Conservation (phyloP, 306 rosid genomes). For the barrel medic (Medicago truncatula) region DNA sequence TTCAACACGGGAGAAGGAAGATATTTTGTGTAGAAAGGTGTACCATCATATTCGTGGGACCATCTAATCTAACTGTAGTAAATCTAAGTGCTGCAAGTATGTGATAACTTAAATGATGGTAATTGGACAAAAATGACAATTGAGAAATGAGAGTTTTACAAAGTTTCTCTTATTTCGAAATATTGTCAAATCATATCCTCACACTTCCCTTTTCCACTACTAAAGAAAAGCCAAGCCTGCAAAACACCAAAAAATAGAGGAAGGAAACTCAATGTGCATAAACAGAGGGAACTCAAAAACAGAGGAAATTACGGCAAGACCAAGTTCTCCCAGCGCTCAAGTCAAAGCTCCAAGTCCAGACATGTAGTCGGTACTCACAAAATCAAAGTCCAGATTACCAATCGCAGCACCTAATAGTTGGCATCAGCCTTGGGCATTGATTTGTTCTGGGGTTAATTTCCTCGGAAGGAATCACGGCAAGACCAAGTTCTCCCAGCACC, state of each 20-base stretch:
- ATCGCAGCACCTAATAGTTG: too few species aligned
- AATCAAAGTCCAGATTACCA: too few species aligned
- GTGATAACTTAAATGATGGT: neutral
- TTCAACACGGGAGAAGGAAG: neutral
- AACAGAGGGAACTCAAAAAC: constrained; percentile 14
- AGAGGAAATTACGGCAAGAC: neutral
- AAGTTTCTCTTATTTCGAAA: neutral
- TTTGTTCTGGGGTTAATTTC: too few species aligned
- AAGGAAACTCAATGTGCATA: neutral
- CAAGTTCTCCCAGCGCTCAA: constrained; percentile 4
- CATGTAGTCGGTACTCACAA: too few species aligned
- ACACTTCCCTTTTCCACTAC: constrained; percentile 5
- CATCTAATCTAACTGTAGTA: neutral
- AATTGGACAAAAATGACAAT: neutral
- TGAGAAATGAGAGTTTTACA: neutral
- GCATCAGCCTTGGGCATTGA: too few species aligned
- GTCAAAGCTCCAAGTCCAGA: neutral
- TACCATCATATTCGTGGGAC: neutral
- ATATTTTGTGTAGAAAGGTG: neutral
- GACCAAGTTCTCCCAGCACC: constrained; percentile 7
- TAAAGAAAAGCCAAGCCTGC: neutral
- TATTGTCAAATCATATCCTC: constrained; percentile 7
- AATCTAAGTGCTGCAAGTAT: neutral
- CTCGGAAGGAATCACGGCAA: neutral
- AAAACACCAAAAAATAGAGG: neutral